Base-by-base conservation (phyloP, 129 eudicot species). In the Chrysanthemum makinoi region DNA sequence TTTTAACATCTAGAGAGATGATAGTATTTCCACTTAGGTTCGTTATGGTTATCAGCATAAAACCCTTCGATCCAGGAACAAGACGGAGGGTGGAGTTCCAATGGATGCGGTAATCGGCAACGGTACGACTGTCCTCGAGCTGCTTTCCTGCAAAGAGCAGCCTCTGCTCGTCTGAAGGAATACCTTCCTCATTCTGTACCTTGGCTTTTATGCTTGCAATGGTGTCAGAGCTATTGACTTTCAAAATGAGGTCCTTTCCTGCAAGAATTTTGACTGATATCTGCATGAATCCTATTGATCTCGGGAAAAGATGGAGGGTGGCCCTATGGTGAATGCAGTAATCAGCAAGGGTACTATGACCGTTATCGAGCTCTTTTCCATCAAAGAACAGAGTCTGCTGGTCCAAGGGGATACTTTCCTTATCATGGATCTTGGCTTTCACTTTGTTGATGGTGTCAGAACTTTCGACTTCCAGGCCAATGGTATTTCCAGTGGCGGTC, bases 361-460 rank as follows among this genome's bases (percentile, higher is more conserved):
- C 68, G 3, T 75, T 74, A 1, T 75, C 80, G 0, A 75, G 60
- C n/a, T 75, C 68, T 9, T 67, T 75, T 0, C 80, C 80, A 0
- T 68, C 62, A 14, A 67, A 75, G 52, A 75, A 66, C 68, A 75
- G 47, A 7, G 62, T 57, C 35, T 66, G 80, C 16, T 58, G 80
- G 54, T 75, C 74, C 0, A 74, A 68, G 3, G 80, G 74, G 0
- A 75, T 75, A 0, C 80, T 68, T 1, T 66, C 80, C 24, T 67
- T 75, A 2, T 75, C 80, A 12, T 67, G 69, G 1, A 75, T 75
- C 51, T 75, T 75, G 0, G 80, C 80, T 2, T 75, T 75, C 26
- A 75, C 74, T 1, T 67, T 75, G 26, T 67, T 68, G 2, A 75
- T 75, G 1, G 79, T 75, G 17, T 75, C 80, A 0, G 74, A 75